Percentiles rank a stretch among this genome's conserved stretches.
Evolutionary conservation across 192 early-diverging fungal genomes (phyloP).

Genomic region (Mycoemilia scoparia): DNA sequence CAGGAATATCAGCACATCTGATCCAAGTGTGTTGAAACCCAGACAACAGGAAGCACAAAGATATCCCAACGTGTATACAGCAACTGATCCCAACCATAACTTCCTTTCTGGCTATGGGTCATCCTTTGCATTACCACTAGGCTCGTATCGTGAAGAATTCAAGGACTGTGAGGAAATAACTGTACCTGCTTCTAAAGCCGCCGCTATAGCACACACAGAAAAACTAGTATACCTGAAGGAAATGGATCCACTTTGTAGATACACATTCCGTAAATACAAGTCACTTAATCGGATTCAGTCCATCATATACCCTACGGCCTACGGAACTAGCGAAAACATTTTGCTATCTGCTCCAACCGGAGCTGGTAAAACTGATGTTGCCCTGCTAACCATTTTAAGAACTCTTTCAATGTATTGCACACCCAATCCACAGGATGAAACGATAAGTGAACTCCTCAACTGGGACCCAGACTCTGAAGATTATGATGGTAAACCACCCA

Average conservation of each 20-base stretch:
- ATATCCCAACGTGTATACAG: constrained; percentile 74
- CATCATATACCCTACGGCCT: constrained; percentile 85
- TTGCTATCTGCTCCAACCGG: constrained; percentile 97
- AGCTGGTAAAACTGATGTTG: constrained; percentile 95
- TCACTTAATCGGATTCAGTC: constrained; percentile 90
- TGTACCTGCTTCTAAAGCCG: constrained; percentile 59
- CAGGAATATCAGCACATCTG: constrained; percentile 23
- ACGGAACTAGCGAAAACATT: constrained; percentile 93
- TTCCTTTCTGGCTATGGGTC: constrained; percentile 61
- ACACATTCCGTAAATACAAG: constrained; percentile 71
- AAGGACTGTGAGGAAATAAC: constrained; percentile 79
- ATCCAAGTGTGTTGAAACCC: constrained; percentile 10
- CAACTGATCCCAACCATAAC: constrained; percentile 32
- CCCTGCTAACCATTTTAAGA: constrained; percentile 80
- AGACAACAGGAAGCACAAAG: constrained; percentile 8
- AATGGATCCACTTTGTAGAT: constrained; percentile 57
- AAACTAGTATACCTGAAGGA: constrained; percentile 38
- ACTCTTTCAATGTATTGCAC: constrained; percentile 55
- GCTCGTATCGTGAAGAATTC: constrained; percentile 51
- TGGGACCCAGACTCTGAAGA: constrained; percentile 6
- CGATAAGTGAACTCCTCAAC: neutral
- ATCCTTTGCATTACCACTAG: constrained; percentile 56
- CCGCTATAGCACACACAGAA: constrained; percentile 47
- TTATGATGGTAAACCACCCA: constrained; percentile 11
- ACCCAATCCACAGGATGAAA: constrained; percentile 27